Conservation (phyloP, 2,329 filamentous ascomycete genomes). For the Calonectria honghensis region DNA sequence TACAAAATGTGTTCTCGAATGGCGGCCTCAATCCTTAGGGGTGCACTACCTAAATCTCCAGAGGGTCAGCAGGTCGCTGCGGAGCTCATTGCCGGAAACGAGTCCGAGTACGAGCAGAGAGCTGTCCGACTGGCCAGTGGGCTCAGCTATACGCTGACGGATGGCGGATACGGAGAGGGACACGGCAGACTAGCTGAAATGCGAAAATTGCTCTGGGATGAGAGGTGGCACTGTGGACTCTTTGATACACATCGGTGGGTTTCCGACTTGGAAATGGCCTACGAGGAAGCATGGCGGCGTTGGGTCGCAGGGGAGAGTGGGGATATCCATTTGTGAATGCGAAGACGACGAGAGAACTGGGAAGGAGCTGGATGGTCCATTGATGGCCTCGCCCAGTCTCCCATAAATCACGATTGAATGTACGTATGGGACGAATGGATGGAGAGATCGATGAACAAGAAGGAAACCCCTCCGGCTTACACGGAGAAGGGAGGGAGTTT, state of each 20-base stretch:
- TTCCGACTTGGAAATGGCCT: slow-evolving; percentile 89
- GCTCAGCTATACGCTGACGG: slow-evolving; percentile 73
- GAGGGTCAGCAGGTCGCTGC: slow-evolving; percentile 80
- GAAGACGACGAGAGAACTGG: background rate
- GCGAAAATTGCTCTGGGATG: slow-evolving; percentile 86
- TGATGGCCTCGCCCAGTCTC: background rate
- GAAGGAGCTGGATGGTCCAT: too few species aligned
- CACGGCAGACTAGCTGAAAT: slow-evolving; percentile 85
- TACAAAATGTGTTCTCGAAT: slow-evolving; percentile 99
- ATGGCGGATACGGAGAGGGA: slow-evolving; percentile 70
- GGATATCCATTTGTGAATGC: slow-evolving; percentile 85
- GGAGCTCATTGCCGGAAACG: slow-evolving; percentile 86
- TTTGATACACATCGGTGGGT: slow-evolving; percentile 97
- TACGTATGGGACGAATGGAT: background rate
- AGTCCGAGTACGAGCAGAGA: slow-evolving; percentile 88
- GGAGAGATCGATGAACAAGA: background rate
- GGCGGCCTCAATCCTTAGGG: slow-evolving; percentile 94
- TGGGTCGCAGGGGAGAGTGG: slow-evolving; percentile 93
- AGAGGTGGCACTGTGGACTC: slow-evolving; percentile 88
- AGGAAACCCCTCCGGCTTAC: background rate
- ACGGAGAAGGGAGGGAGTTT: slow-evolving; percentile 19
- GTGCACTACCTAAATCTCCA: slow-evolving; percentile 84
- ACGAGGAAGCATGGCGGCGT: slow-evolving; percentile 89
- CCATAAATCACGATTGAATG: background rate
- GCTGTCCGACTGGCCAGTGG: slow-evolving; percentile 81